Percentiles rank a stretch among this genome's conserved stretches.
These are phyloP conservation scores for Neurospora sp. DNA, from an alignment of 2,329 filamentous ascomycete genomes.

Conservation along the genomic window DNA sequence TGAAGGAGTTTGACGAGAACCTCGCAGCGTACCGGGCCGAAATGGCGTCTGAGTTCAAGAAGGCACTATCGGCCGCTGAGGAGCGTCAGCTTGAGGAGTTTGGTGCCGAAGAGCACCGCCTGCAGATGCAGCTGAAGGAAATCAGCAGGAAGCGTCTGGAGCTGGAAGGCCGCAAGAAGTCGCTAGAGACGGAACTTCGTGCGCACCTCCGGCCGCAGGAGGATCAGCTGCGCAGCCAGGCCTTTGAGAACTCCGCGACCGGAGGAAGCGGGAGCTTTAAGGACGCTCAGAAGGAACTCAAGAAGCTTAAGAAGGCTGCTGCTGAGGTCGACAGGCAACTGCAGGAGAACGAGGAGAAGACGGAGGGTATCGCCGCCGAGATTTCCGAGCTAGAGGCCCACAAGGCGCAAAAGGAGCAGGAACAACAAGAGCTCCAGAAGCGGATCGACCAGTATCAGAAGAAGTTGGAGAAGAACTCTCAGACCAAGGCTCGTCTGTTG, in stretches of 20 bases:
- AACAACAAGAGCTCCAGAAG: conserved; percentile 74
- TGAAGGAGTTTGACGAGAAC: conserved; percentile 67
- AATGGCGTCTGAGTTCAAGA: conserved; percentile 80
- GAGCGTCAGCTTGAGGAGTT: conserved; percentile 69
- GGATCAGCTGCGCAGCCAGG: conserved; percentile 72
- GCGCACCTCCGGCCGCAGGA: conserved; percentile 81
- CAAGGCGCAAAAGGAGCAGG: conserved; percentile 55
- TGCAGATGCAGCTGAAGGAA: conserved; percentile 69
- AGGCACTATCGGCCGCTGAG: conserved; percentile 72
- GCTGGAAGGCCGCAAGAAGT: conserved; percentile 69
- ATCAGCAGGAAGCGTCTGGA: conserved; percentile 64
- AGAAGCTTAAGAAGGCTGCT: conserved; percentile 62
- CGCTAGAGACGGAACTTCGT: conserved; percentile 78
- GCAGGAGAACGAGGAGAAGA: conserved; percentile 61
- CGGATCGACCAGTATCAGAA: conserved; percentile 64
- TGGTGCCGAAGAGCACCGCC: conserved; percentile 56
- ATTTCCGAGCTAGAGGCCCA: conserved; percentile 45
- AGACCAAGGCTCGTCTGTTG: conserved; percentile 72
- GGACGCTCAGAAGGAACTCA: conserved; percentile 71
- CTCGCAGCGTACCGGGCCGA: conserved; percentile 71
- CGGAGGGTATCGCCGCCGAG: conserved; percentile 43
- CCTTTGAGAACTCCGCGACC: conserved; percentile 52
- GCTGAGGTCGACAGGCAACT: conserved; percentile 59
- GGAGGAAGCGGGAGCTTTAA: conserved; percentile 59
- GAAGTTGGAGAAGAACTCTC: conserved; percentile 82